A percentile compares a stretch with the other conserved stretches of the same genome.
These are phyloP conservation scores for Nephelium lappaceum DNA, from an alignment of 345 rosid species.

Conservation along the genomic window DNA sequence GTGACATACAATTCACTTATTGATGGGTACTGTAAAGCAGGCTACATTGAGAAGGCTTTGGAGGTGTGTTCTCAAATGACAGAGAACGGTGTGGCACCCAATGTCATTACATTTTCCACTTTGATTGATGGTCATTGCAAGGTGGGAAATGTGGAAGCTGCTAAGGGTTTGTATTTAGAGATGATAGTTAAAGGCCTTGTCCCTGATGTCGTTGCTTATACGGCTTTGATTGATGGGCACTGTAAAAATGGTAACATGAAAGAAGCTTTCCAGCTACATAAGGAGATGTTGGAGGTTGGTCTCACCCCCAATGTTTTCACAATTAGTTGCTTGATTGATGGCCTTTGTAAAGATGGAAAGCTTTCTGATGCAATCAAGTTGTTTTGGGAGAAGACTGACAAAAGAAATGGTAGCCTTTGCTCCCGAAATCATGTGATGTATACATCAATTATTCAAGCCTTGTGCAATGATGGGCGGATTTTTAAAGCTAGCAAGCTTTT, in stretches of 20 bases:
- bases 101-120: slow-evolving; percentile 56
- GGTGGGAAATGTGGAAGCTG: slow-evolving; percentile 55
- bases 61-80: slow-evolving; percentile 62
- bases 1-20: slow-evolving; percentile 61
- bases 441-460: slow-evolving; percentile 58
- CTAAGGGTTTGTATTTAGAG: slow-evolving; percentile 56
- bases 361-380: slow-evolving; percentile 43
- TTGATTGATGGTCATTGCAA: slow-evolving; percentile 69
- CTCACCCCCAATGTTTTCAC: slow-evolving; percentile 60
- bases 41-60: slow-evolving; percentile 57
- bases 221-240: slow-evolving; percentile 65
- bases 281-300: slow-evolving; percentile 57
- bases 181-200: slow-evolving; percentile 59
- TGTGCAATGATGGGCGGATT: slow-evolving; percentile 54
- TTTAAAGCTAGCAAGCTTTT: slow-evolving; percentile 58
- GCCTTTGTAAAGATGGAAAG: slow-evolving; percentile 62
- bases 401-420: slow-evolving; percentile 30
- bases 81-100: slow-evolving; percentile 49
- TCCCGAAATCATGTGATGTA: slow-evolving; percentile 40
- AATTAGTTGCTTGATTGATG: slow-evolving; percentile 59
- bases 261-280: slow-evolving; percentile 52
- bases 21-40: slow-evolving; percentile 57
- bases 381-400: slow-evolving; percentile 41
- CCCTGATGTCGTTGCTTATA: slow-evolving; percentile 65
- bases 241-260: slow-evolving; percentile 58